These are phyloP conservation scores for Dendrocalamus latiflorus DNA, from an alignment of 202 grass and related monocot species.

Conservation along the genomic window DNA sequence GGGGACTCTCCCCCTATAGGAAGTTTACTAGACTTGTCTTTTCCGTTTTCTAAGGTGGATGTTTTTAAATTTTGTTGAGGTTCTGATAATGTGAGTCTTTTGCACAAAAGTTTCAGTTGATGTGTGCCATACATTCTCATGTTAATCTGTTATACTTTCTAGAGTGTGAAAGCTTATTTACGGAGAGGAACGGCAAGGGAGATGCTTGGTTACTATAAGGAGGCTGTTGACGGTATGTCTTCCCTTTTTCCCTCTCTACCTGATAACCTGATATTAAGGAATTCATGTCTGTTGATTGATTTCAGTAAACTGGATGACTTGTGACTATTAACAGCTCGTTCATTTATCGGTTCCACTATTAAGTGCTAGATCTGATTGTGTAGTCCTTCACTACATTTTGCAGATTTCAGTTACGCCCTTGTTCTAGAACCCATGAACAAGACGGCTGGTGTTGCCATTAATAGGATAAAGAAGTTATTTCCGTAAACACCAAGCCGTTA, in stretches of 20 bases:
- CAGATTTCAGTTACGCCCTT: slow-evolving; percentile 96
- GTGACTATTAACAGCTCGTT: not conserved
- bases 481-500: slow-evolving; percentile 28
- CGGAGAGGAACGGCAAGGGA: too few relatives aligned
- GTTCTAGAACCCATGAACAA: slow-evolving; percentile 94
- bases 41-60: too few relatives aligned
- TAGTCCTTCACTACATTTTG: slow-evolving; percentile 20
- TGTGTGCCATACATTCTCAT: slow-evolving; percentile 1
- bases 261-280: not conserved
- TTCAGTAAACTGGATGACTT: not conserved
- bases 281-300: too few relatives aligned
- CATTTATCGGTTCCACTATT: not conserved
- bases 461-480: slow-evolving; percentile 83
- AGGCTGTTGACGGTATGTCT: slow-evolving; percentile 75
- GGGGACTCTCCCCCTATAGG: too few relatives aligned
- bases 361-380: slow-evolving; percentile 9
- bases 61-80: too few relatives aligned
- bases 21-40: not conserved
- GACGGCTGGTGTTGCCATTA: slow-evolving; percentile 61
- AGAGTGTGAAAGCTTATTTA: slow-evolving; percentile 99
- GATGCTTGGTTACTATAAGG: slow-evolving; percentile 91
- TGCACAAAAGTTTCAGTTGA: not conserved
- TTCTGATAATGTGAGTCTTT: slow-evolving; percentile 3
- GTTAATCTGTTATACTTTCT: not conserved
- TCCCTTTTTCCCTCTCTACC: not conserved